Evolutionary conservation across 176 grass and related monocot genomes (phyloP).

Genomic region (Tillandsia fasciculata): DNA sequence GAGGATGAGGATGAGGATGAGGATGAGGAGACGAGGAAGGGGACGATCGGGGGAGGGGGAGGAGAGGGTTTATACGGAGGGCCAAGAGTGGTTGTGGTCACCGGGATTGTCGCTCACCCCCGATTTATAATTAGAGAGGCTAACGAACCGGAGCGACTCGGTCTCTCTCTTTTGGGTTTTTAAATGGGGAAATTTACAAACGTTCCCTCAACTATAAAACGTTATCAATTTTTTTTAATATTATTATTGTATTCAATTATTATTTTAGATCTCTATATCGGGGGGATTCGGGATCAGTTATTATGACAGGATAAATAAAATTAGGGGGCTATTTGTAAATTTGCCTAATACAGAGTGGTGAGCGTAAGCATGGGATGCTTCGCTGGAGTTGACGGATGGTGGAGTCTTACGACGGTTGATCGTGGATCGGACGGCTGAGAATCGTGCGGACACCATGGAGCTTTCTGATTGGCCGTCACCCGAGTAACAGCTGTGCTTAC

Average conservation of each 20-base stretch:
- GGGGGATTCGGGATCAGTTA: too few species aligned
- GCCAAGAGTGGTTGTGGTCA: neutral
- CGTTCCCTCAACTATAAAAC: neutral
- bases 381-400: slow-evolving; percentile 10
- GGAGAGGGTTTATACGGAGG: neutral
- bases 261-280: too few species aligned
- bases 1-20: neutral
- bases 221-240: too few species aligned
- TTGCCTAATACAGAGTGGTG: neutral
- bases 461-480: slow-evolving; percentile 2
- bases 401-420: neutral
- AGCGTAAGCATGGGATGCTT: neutral
- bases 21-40: neutral
- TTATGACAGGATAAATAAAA: too few species aligned
- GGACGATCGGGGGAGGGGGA: neutral
- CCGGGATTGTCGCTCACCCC: neutral
- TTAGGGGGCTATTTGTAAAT: neutral
- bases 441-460: slow-evolving; percentile 9
- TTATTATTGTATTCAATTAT: too few species aligned
- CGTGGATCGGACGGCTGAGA: slow-evolving; percentile 18
- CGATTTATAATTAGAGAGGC: neutral
- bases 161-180: neutral
- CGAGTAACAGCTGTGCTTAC: neutral
- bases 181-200: neutral
- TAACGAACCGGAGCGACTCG: too few species aligned